A percentile compares a stretch with the other conserved stretches of the same genome.
Evolutionary conservation across 768 basidiomycete species (phyloP).

Genomic region (Lyophyllum decastes): DNA sequence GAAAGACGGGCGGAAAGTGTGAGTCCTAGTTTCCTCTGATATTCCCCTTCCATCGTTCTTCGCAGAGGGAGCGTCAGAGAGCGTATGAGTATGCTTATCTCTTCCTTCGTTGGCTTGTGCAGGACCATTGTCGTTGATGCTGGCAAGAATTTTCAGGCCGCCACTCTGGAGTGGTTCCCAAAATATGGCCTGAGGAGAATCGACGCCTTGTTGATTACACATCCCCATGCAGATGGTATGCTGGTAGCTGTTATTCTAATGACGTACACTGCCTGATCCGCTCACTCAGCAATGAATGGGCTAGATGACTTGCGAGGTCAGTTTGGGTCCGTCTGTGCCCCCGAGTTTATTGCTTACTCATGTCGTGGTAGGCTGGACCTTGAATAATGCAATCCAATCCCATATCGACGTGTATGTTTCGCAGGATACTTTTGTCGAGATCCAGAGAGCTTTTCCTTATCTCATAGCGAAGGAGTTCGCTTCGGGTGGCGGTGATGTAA

Average conservation of each 20-base stretch:
- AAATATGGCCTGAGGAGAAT: slow-evolving; percentile 66
- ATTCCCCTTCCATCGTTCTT: background rate
- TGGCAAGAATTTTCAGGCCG: slow-evolving; percentile 78
- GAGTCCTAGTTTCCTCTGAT: slow-evolving; percentile 27
- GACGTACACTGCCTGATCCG: background rate
- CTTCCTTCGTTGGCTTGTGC: slow-evolving; percentile 13
- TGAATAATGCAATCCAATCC: slow-evolving; percentile 60
- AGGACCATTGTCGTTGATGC: slow-evolving; percentile 84
- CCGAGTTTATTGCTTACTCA: slow-evolving; percentile 4
- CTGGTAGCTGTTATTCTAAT: background rate
- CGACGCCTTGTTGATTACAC: slow-evolving; percentile 72
- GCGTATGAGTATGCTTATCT: background rate
- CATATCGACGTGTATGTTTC: slow-evolving; percentile 79
- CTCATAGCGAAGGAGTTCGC: slow-evolving; percentile 74
- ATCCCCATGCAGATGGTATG: slow-evolving; percentile 81
- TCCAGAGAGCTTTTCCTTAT: slow-evolving; percentile 79
- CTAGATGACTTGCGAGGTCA: slow-evolving; percentile 85
- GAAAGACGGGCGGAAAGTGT: slow-evolving; percentile 49
- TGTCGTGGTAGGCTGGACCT: slow-evolving; percentile 65
- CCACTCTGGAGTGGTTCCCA: slow-evolving; percentile 54
- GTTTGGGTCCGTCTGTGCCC: slow-evolving; percentile 15
- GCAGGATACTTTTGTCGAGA: slow-evolving; percentile 60
- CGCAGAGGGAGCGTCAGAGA: background rate
- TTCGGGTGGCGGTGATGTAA: slow-evolving; percentile 78
- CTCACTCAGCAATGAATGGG: slow-evolving; percentile 73